These are phyloP conservation scores for Colletotrichum eleusines DNA, from an alignment of 2,329 filamentous ascomycete genomes.

Conservation along the genomic window DNA sequence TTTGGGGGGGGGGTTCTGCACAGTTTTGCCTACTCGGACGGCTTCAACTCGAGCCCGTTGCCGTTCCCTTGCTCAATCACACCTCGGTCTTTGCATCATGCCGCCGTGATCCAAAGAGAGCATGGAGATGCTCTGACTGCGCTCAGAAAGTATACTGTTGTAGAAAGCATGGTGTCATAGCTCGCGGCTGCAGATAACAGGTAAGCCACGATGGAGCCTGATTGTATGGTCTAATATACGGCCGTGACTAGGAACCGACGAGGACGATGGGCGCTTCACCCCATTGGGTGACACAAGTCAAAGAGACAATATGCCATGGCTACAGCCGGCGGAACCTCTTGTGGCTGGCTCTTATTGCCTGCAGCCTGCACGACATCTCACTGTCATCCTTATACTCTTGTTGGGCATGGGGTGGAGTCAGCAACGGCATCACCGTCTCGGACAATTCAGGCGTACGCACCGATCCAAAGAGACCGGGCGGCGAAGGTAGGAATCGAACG, in stretches of 20 bases:
- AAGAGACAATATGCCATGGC: too few species aligned
- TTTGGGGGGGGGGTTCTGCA: too few species aligned
- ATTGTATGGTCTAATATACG: not conserved
- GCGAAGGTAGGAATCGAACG: not conserved
- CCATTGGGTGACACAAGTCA: too few species aligned
- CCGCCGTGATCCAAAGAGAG: constrained; percentile 50
- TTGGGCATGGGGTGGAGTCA: too few species aligned
- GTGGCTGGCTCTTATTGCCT: not conserved
- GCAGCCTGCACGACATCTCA: not conserved
- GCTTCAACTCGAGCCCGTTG: constrained; percentile 57
- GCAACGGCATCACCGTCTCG: not conserved
- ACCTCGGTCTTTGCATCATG: constrained; percentile 51
- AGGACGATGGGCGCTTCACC: too few species aligned
- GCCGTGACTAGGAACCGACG: too few species aligned
- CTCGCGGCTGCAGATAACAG: too few species aligned
- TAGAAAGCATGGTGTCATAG: constrained; percentile 40
- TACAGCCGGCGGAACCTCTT: not conserved
- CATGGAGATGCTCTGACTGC: constrained; percentile 44
- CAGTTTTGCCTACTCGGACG: constrained; percentile 57
- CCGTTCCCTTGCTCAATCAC: constrained; percentile 57
- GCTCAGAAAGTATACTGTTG: constrained; percentile 47
- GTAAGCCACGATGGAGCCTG: not conserved
- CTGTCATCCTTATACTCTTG: not conserved
- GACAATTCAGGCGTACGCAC: too few species aligned
- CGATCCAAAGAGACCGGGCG: too few species aligned